Evolutionary conservation across 2,329 filamentous ascomycete species (phyloP).

Genomic region (Xylaria sp.): DNA sequence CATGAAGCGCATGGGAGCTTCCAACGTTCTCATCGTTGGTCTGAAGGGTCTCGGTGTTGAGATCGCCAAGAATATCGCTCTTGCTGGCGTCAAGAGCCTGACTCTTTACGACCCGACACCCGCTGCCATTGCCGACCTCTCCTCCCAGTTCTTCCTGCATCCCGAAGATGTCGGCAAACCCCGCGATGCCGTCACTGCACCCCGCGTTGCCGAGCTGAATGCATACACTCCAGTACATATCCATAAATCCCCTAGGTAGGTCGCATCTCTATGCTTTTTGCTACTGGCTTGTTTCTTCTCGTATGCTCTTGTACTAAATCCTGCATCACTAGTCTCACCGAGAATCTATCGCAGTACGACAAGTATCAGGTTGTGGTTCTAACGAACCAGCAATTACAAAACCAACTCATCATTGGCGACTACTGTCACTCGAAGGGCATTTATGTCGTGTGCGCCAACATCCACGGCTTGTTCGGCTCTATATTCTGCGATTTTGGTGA

Average conservation of each 20-base stretch:
- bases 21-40: slow-evolving; percentile 90
- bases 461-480: slow-evolving; percentile 90
- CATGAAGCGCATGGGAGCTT: slow-evolving; percentile 99
- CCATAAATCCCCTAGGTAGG: slow-evolving; percentile 64
- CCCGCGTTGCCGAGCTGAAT: slow-evolving; percentile 91
- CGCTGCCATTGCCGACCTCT: slow-evolving; percentile 84
- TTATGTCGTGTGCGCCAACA: slow-evolving; percentile 85
- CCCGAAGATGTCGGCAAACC: slow-evolving; percentile 89
- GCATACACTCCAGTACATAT: slow-evolving; percentile 91
- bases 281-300: background rate
- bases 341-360: slow-evolving; percentile 81
- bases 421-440: slow-evolving; percentile 96
- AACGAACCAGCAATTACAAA: slow-evolving; percentile 79
- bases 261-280: background rate
- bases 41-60: slow-evolving; percentile 95
- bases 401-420: slow-evolving; percentile 84
- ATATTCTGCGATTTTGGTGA: slow-evolving; percentile 98
- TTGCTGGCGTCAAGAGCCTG: slow-evolving; percentile 96
- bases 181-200: slow-evolving; percentile 83
- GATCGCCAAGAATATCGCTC: slow-evolving; percentile 97
- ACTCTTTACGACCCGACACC: slow-evolving; percentile 90
- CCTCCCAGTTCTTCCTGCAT: slow-evolving; percentile 95
- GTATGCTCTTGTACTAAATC: slow-evolving; percentile 8
- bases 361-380: slow-evolving; percentile 92
- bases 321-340: slow-evolving; percentile 64